phyloP scores from a whole-genome alignment of 176 grass and related monocot genomes.

The Paspalum notatum region DNA sequence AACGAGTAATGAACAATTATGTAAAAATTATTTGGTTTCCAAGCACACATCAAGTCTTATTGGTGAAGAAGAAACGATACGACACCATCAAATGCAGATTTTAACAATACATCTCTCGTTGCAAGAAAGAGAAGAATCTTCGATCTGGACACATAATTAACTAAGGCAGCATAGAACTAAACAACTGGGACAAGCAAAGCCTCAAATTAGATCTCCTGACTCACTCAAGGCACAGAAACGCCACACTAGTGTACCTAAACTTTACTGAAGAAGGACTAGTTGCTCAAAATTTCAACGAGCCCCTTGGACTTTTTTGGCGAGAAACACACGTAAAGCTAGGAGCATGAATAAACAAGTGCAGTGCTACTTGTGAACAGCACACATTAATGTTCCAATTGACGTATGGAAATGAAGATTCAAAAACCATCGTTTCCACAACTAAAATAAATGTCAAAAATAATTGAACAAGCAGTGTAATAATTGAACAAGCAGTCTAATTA shows the following conservation, averaged over 20 bases:
- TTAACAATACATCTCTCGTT: neutral
- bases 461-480: too few species aligned
- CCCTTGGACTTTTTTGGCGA: neutral
- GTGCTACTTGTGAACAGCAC: neutral
- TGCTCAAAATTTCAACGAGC: neutral
- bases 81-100: too few species aligned
- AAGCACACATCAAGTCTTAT: too few species aligned
- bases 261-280: neutral
- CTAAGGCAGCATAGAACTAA: neutral
- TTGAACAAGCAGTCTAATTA: too few species aligned
- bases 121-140: constrained; percentile 2
- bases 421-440: neutral
- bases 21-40: too few species aligned
- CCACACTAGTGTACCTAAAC: neutral
- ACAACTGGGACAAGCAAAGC: constrained; percentile 19
- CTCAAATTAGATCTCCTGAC: neutral
- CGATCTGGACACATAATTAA: too few species aligned
- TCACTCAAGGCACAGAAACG: constrained; percentile 26
- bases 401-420: neutral
- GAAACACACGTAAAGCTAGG: neutral
- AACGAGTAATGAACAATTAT: neutral
- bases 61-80: too few species aligned
- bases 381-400: neutral
- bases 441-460: neutral
- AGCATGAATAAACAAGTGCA: neutral